These are phyloP conservation scores for Chaetomiaceae sp. DNA, from an alignment of 2,329 filamentous ascomycete genomes.

Conservation along the genomic window DNA sequence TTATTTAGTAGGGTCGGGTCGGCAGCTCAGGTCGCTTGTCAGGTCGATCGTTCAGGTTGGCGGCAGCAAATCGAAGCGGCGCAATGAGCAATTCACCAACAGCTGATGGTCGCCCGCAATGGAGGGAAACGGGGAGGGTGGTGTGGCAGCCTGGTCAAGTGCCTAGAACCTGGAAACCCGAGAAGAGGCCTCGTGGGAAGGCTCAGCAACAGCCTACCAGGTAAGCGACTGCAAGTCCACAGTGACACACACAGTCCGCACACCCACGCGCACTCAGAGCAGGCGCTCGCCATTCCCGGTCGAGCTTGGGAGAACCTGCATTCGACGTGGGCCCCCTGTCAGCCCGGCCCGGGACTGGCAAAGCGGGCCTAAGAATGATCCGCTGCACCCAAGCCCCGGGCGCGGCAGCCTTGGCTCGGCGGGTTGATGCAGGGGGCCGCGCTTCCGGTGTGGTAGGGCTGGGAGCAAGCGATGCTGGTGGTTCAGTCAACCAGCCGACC, in stretches of 20 bases:
- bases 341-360: neutral
- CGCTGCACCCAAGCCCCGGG: slow-evolving; percentile 7
- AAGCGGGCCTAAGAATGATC: slow-evolving; percentile 19
- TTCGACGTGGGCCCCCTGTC: neutral
- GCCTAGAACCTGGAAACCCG: slow-evolving; percentile 13
- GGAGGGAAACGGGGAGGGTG: slow-evolving; percentile 1
- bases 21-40: neutral
- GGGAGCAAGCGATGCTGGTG: slow-evolving; percentile 1
- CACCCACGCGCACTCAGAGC: too few relatives aligned
- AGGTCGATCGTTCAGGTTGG: too few relatives aligned
- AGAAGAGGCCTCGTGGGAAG: slow-evolving; percentile 12
- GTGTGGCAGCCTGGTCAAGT: slow-evolving; percentile 8
- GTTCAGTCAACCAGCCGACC: too few relatives aligned
- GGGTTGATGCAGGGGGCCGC: slow-evolving; percentile 17
- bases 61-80: slow-evolving; percentile 1
- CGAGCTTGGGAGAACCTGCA: too few relatives aligned
- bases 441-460: slow-evolving; percentile 13
- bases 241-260: too few relatives aligned
- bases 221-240: too few relatives aligned
- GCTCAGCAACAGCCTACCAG: neutral
- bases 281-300: too few relatives aligned
- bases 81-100: slow-evolving; percentile 4
- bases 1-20: too few relatives aligned
- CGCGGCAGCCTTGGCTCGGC: slow-evolving; percentile 6
- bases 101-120: too few relatives aligned